Evolutionary conservation across 2,329 filamentous ascomycete species (phyloP).

Genomic region (Botryotinia narcissicola): DNA sequence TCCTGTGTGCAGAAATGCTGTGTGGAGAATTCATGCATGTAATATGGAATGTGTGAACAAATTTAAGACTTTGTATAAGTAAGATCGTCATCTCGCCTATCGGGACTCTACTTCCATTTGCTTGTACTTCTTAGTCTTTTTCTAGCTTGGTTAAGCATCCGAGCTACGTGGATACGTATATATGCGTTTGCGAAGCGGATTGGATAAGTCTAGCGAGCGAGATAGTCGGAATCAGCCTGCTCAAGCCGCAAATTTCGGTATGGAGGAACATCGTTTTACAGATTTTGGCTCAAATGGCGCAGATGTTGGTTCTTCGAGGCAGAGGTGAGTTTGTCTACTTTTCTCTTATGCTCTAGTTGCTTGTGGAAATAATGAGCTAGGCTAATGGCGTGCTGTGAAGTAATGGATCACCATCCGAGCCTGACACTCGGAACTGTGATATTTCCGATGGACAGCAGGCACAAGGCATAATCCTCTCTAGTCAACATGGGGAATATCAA

Average conservation of each 20-base stretch:
- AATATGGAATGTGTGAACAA: background rate
- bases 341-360: background rate
- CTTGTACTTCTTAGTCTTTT: background rate
- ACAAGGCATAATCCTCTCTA: background rate
- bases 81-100: slow-evolving; percentile 4
- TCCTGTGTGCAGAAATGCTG: background rate
- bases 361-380: background rate
- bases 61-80: background rate
- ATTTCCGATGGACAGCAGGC: background rate
- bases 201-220: slow-evolving; percentile 1
- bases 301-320: background rate
- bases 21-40: background rate
- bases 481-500: background rate
- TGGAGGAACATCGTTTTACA: slow-evolving; percentile 12
- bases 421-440: background rate
- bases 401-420: background rate
- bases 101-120: background rate
- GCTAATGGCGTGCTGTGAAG: background rate
- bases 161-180: background rate
- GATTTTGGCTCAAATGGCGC: slow-evolving; percentile 9
- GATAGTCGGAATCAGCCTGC: background rate
- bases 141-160: background rate
- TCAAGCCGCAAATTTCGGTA: background rate
- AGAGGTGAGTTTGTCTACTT: slow-evolving; percentile 3
- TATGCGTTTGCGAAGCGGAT: slow-evolving; percentile 26